A percentile compares a stretch with the other conserved stretches of the same genome.
phyloP scores from a whole-genome alignment of 192 early-diverging fungal species.

The Coemansia sp. region DNA sequence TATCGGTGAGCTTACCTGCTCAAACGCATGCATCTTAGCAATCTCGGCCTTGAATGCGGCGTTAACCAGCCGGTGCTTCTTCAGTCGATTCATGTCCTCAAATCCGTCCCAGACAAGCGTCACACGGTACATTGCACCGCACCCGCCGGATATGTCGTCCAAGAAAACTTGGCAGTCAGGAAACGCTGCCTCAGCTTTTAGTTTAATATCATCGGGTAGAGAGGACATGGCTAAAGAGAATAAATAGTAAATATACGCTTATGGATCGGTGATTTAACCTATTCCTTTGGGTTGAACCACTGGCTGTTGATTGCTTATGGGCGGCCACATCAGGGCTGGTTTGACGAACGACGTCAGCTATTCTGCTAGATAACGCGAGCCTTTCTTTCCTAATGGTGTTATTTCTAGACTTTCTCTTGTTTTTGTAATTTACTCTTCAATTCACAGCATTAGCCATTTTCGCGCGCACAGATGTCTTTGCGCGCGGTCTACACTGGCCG shows the following conservation, averaged over 20 bases:
- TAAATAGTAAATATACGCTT: not conserved
- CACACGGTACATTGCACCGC: conserved; percentile 87
- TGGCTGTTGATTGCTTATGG: not conserved
- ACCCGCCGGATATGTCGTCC: conserved; percentile 61
- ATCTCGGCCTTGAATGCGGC: conserved; percentile 79
- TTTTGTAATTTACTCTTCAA: not conserved
- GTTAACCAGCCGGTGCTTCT: conserved; percentile 84
- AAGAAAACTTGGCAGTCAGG: conserved; percentile 8
- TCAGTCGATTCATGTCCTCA: conserved; percentile 62
- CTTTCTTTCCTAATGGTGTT: not conserved
- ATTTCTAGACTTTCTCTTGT: not conserved
- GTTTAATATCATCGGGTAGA: conserved; percentile 4
- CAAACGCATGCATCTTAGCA: conserved; percentile 66
- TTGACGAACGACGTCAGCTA: not conserved
- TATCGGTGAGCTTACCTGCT: conserved; percentile 13
- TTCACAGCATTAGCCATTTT: not conserved
- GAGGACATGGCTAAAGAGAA: not conserved
- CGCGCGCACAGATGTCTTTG: conserved; percentile 27
- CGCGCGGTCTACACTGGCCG: conserved; percentile 44
- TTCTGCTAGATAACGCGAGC: not conserved
- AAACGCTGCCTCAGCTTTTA: conserved; percentile 7
- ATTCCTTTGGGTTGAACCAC: not conserved
- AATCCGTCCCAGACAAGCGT: conserved; percentile 73
- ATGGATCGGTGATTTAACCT: not conserved
- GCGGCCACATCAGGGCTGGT: not conserved